Evolutionary conservation across 2,329 filamentous ascomycete genomes (phyloP), one percentile per base, ranked within the genome.

Genomic region (Penicillium sp.): DNA sequence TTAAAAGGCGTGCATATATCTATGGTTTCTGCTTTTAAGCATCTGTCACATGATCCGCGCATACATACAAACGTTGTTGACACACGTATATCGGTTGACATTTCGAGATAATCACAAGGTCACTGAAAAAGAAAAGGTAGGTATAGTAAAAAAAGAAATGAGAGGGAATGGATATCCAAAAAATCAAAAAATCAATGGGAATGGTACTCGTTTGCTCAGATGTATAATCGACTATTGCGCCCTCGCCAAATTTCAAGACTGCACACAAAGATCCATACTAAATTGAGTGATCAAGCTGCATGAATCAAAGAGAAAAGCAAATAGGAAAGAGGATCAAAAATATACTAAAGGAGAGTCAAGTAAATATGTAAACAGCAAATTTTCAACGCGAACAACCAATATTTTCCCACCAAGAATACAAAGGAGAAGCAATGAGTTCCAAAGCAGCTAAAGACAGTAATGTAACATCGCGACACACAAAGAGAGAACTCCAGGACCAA

Each of bases 401-500:
- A 33, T 43, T 12, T 21, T 43, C 40, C 2, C 40, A 18, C 40
- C 18, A 43, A 23, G 9, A 23, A 18, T 43, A 43, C 40, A 43
- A 43, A 43, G 40, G 40, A 43, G 20, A 43, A 16, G 18, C 35
- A 5, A 14, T 40, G 35, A 40, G 16, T 18, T 43, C 40, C 40
- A 20, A 43, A 21, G 40, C 2, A 43, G 40, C 40, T 23, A 20
- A 33, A 48, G 21, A 38, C 33, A 53, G 45, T 30, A 38, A n/a
- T 47, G 16, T 55, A 46, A 46, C 40, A 50, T 51, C 9, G 28
- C 26, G 33, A 51, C 28, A 38, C 21, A 16, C 20, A 51, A 50
- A 46, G 24, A 51, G 14, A 47, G 46, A 45, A 54, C 52, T 40
- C 52, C 45, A 40, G 26, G 24, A 46, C 45, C 47, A 51, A 51